phyloP scores from a whole-genome alignment of 2,329 filamentous ascomycete genomes.

The Aspergillus brasiliensis region DNA sequence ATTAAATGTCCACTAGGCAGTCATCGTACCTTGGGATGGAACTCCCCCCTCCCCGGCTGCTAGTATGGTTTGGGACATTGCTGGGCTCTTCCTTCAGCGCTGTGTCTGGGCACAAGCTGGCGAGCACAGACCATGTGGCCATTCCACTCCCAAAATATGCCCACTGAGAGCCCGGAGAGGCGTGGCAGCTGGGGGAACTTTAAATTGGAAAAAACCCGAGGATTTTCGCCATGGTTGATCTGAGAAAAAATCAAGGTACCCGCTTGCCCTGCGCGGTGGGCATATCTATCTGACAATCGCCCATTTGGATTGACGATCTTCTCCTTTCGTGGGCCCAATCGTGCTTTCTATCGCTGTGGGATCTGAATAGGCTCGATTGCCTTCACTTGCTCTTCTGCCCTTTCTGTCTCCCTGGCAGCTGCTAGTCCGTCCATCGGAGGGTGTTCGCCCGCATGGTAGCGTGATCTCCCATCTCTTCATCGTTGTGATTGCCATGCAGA shows the following conservation, averaged over 20 bases:
- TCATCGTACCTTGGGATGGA: neutral
- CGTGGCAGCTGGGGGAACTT: slow-evolving; percentile 16
- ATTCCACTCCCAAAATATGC: slow-evolving; percentile 9
- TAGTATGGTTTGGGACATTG: slow-evolving; percentile 7
- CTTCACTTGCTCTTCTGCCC: neutral
- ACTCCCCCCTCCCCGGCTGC: neutral
- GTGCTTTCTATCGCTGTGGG: slow-evolving; percentile 11
- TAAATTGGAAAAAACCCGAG: slow-evolving; percentile 16
- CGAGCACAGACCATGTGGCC: slow-evolving; percentile 13
- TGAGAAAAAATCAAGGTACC: slow-evolving; percentile 15
- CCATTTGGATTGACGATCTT: slow-evolving; percentile 17
- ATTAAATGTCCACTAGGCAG: neutral
- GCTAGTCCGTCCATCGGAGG: neutral
- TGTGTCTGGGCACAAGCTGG: neutral
- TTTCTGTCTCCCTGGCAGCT: slow-evolving; percentile 1
- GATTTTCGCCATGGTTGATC: slow-evolving; percentile 18
- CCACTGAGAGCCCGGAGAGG: slow-evolving; percentile 6
- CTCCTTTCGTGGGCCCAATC: slow-evolving; percentile 14
- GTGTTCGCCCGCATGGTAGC: neutral
- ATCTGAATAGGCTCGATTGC: slow-evolving; percentile 8
- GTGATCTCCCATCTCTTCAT: slow-evolving; percentile 10
- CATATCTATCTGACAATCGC: slow-evolving; percentile 18
- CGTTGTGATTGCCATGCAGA: slow-evolving; percentile 20
- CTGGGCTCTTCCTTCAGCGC: neutral
- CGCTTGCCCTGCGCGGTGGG: slow-evolving; percentile 15